Conservation (phyloP, 2,329 filamentous ascomycete genomes). For the Alternaria alternata region DNA sequence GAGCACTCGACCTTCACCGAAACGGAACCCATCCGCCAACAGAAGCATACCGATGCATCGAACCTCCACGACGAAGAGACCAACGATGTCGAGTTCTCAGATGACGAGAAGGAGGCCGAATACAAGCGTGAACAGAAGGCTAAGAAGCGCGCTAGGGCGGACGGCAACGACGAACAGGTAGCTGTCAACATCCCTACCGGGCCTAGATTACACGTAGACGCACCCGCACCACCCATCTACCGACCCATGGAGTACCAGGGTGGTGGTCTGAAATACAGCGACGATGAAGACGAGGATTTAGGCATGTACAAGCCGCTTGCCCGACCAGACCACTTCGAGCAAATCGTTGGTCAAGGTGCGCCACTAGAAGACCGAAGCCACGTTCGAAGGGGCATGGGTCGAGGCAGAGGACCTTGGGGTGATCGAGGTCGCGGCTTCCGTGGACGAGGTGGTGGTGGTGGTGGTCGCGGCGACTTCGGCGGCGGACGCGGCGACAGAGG, state of each 20-base stretch:
- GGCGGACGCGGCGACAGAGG: conserved; percentile 40
- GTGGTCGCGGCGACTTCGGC: conserved; percentile 34
- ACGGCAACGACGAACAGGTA: conserved; percentile 35
- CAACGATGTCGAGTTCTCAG: conserved; percentile 93
- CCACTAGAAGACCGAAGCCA: conserved; percentile 50
- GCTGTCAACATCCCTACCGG: conserved; percentile 32
- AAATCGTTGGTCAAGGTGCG: conserved; percentile 53
- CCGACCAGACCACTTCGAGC: conserved; percentile 56
- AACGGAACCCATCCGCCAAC: conserved; percentile 77
- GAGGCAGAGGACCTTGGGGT: conserved; percentile 43
- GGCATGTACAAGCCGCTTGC: conserved; percentile 59
- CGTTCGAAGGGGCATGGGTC: conserved; percentile 46
- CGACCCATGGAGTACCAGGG: conserved; percentile 42
- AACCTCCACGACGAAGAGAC: conserved; percentile 95
- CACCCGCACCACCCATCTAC: conserved; percentile 25
- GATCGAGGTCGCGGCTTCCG: conserved; percentile 50
- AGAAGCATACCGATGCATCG: conserved; percentile 92
- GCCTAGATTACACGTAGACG: conserved; percentile 28
- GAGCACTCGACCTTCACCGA: conserved; percentile 84
- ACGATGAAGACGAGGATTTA: conserved; percentile 54
- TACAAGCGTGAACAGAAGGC: conserved; percentile 69
- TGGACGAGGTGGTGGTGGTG: conserved; percentile 39
- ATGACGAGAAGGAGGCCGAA: conserved; percentile 92
- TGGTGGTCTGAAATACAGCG: conserved; percentile 53
- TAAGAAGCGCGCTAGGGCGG: conserved; percentile 58